These are phyloP conservation scores for Leptographium wingfieldii DNA, from an alignment of 2,329 filamentous ascomycete species.

Conservation along the genomic window DNA sequence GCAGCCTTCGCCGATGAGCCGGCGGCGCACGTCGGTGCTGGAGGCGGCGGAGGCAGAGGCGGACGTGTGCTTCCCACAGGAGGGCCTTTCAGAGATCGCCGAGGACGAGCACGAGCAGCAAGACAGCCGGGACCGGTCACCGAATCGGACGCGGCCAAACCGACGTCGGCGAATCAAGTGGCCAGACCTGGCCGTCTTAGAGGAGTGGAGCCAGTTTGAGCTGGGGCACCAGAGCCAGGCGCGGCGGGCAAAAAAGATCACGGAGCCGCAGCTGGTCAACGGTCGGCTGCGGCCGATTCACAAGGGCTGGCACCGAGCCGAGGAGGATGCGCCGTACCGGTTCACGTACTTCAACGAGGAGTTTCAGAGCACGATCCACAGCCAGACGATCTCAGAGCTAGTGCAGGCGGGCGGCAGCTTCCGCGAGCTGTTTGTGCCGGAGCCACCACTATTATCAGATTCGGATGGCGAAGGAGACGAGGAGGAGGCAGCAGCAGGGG, in stretches of 20 bases:
- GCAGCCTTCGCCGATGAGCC: too few species aligned
- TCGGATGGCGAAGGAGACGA: constrained; percentile 52
- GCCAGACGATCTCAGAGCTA: constrained; percentile 86
- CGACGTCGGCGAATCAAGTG: constrained; percentile 57
- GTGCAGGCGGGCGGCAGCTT: constrained; percentile 77
- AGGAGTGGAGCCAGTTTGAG: constrained; percentile 84
- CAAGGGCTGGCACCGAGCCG: constrained; percentile 70
- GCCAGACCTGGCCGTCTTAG: constrained; percentile 73
- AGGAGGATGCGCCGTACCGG: constrained; percentile 82
- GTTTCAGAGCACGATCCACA: constrained; percentile 90
- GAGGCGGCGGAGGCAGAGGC: constrained; percentile 38
- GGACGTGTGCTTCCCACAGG: constrained; percentile 85
- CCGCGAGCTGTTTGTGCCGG: constrained; percentile 78
- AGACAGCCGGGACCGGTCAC: constrained; percentile 7
- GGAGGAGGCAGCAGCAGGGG: not conserved
- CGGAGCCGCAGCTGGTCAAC: constrained; percentile 83
- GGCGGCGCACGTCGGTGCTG: not conserved
- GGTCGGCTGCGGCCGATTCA: constrained; percentile 74
- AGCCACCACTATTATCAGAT: constrained; percentile 63
- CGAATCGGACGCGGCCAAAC: constrained; percentile 14
- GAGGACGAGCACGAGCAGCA: constrained; percentile 54
- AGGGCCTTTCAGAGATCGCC: constrained; percentile 65
- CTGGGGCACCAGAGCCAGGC: constrained; percentile 79
- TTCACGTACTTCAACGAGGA: constrained; percentile 99
- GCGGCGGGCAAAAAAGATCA: constrained; percentile 78